Base-by-base conservation (phyloP, 176 grass and related monocot species). In the Musa acuminata region DNA sequence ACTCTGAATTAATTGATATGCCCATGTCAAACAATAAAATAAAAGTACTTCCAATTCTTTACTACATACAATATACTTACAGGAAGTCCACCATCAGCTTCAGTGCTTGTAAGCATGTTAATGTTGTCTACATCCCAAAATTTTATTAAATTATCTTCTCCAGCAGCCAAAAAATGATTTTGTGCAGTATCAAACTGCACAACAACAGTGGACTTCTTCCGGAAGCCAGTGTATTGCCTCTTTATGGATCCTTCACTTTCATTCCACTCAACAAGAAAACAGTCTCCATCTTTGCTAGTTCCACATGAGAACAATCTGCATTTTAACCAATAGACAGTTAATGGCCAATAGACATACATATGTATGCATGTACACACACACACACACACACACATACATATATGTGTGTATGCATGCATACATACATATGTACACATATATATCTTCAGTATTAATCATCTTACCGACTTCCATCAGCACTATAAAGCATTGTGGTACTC, bases 171-270 rank as follows among this genome's bases (percentile, higher is more conserved):
- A 88, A 99, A 84, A 69, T 87, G 86, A 89, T 99, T 94, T 80
- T 93, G 88, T 81, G 90, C 88, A 54, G 91, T 94, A 75, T 99
- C 95, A 84, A 99, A 99, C 75, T 99, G 95, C 68, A 99, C 86
- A 64, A 86, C 91, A 59, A 82, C 86, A 64, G 75, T 35, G 13
- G 88, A 89, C 72, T 80, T 91, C 82, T 94, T 99, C 25, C 88
- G 82, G 50, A 99, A 99, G 53, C 95, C 95, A 72, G 72, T 63
- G 82, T 99, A 99, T 65, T 78, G 84, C 76, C 86, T 89, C 83
- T 89, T 99, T 76, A 99, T 93, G 19, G 95, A 87, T 82, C 91
- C 95, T 89, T 99, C 95, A 87, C 91, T 99, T 91, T 99, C 95
- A 67, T 94, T 99, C 95, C 95, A 99, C 77, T 99, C 91, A 70